Conservation (phyloP, 2,329 filamentous ascomycete genomes). For the Nigrograna mackinnonii region DNA sequence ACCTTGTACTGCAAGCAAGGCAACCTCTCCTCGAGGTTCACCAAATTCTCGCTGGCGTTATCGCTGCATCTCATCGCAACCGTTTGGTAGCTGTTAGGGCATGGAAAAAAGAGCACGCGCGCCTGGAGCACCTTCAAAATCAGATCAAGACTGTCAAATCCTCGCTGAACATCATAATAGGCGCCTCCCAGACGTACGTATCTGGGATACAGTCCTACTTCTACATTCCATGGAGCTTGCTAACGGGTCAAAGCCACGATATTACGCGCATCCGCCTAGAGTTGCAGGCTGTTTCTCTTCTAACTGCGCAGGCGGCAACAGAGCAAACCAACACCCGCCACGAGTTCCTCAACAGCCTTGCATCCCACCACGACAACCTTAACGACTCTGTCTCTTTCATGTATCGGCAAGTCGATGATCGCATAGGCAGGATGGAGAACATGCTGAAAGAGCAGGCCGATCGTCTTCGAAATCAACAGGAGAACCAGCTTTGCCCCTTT, state of each 20-base stretch:
- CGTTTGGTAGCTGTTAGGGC: neutral
- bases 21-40: neutral
- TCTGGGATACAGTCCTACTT: neutral
- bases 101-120: neutral
- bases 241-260: constrained; percentile 1
- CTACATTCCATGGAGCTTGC: too few relatives aligned
- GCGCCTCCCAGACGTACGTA: neutral
- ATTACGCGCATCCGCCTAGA: neutral
- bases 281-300: too few relatives aligned
- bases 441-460: constrained; percentile 22
- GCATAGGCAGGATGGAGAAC: constrained; percentile 28
- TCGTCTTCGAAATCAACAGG: constrained; percentile 21
- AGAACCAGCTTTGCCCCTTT: constrained; percentile 23
- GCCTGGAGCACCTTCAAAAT: neutral
- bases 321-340: too few relatives aligned
- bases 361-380: neutral
- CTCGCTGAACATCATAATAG: neutral
- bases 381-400: neutral
- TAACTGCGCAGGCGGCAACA: too few relatives aligned
- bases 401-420: constrained; percentile 21
- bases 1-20: neutral
- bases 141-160: neutral
- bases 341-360: neutral
- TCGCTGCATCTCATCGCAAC: neutral
- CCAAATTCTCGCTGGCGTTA: neutral